Conservation (phyloP, 2,329 filamentous ascomycete species). For the Nakataea oryzae region DNA sequence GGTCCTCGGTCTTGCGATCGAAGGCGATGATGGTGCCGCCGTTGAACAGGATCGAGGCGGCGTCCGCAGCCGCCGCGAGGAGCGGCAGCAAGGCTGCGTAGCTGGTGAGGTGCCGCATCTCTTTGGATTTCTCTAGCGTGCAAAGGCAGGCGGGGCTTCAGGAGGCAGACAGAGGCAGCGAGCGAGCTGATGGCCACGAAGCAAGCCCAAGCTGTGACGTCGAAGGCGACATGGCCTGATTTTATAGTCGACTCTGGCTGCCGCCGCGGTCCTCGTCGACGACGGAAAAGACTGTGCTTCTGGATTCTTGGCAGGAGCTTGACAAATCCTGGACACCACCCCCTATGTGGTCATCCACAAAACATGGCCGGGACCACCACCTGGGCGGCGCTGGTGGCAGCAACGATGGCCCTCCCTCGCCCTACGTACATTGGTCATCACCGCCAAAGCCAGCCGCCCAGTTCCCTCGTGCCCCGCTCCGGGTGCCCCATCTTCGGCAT, state of each 20-base stretch:
- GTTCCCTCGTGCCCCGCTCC: not conserved
- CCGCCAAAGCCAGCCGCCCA: not conserved
- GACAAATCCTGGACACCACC: not conserved
- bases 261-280: too few relatives aligned
- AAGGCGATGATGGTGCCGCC: constrained; percentile 31
- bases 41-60: constrained; percentile 9
- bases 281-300: too few relatives aligned
- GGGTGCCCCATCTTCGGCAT: not conserved
- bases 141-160: not conserved
- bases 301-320: not conserved
- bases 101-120: not conserved
- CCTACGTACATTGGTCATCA: not conserved
- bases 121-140: not conserved
- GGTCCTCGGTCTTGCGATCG: constrained; percentile 18
- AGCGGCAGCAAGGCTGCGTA: not conserved
- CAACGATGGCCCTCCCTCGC: too few relatives aligned
- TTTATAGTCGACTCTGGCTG: not conserved
- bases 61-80: constrained; percentile 6
- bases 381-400: not conserved
- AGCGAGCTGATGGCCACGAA: not conserved
- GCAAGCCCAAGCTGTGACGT: not conserved
- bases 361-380: not conserved
- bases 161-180: not conserved
- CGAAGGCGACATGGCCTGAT: not conserved
- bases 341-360: too few relatives aligned